Base-by-base conservation (phyloP, 768 basidiomycete genomes). In the Suillus americanus region DNA sequence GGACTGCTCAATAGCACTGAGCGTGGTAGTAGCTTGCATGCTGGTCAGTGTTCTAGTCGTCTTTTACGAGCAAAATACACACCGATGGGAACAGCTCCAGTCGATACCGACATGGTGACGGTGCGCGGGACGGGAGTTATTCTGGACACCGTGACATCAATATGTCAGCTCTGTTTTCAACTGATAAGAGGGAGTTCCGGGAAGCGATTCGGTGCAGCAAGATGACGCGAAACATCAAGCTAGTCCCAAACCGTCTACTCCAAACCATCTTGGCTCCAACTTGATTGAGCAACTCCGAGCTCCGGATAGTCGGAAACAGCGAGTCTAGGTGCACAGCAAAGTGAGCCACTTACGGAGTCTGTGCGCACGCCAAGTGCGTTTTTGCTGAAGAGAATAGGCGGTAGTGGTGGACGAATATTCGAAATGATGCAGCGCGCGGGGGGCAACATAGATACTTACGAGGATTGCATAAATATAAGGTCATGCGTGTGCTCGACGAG, bases 1-100 rank as follows among this genome's bases (percentile, higher is more conserved):
- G 20, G 95, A 88, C 61, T 84, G 83, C 71, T 99, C 97, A 46
- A 99, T 80, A 5, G 74, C 72, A 46, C 80, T 81, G 68, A 86
- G 70, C 23, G 69, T 71, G 51, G 66, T 35, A 2, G 59, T 65
- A 45, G 30, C 25, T 59, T 35, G 20, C 25, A 40, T 40, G 40
- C 2, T 28, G 14, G 38, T 73, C 55, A 62, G 5, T 20, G 28
- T 62, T 20, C 33, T 56, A 16, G 38, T 23, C 25, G 20, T 56
- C 23, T 25, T 20, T 12, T n/a, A 57, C 33, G 35, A 20, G 20
- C 14, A 33, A 23, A 18, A n/a, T 38, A 61, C 72, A 60, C 20
- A 73, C 71, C 23, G 9, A 61, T 13, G 37, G 40, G 30, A 37
- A 46, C 55, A 56, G 57, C 45, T 64, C 38, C 37, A 30, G 63